Percentiles rank a stretch among this genome's conserved stretches.
These are phyloP conservation scores for Pseudopithomyces maydicus DNA, from an alignment of 2,329 filamentous ascomycete genomes.

Conservation along the genomic window DNA sequence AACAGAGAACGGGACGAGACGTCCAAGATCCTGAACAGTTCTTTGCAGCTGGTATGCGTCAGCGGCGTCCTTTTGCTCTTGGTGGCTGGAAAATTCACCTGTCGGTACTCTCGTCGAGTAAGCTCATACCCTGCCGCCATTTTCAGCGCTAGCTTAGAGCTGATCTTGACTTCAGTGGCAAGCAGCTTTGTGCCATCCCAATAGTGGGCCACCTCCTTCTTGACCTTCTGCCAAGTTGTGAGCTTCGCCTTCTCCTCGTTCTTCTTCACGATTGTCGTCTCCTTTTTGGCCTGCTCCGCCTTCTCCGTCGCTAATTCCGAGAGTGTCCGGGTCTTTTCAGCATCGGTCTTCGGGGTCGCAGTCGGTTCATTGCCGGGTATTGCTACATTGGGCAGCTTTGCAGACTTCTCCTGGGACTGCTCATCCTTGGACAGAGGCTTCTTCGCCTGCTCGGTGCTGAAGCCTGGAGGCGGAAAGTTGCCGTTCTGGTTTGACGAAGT, in stretches of 20 bases:
- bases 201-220: slow-evolving; percentile 92
- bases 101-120: slow-evolving; percentile 88
- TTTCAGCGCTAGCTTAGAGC: slow-evolving; percentile 86
- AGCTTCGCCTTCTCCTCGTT: slow-evolving; percentile 78
- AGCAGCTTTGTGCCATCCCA: slow-evolving; percentile 98
- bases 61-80: slow-evolving; percentile 7
- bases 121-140: slow-evolving; percentile 98
- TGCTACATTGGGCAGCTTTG: slow-evolving; percentile 38
- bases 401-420: slow-evolving; percentile 33
- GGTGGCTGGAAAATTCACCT: slow-evolving; percentile 52
- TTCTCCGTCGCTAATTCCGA: slow-evolving; percentile 69
- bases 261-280: slow-evolving; percentile 63
- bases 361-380: slow-evolving; percentile 48
- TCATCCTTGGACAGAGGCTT: slow-evolving; percentile 73
- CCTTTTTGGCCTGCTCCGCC: slow-evolving; percentile 51
- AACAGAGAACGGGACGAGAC: slow-evolving; percentile 92
- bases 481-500: slow-evolving; percentile 55
- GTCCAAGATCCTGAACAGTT: slow-evolving; percentile 90
- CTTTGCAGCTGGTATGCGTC: slow-evolving; percentile 66
- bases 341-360: slow-evolving; percentile 52
- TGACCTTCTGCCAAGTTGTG: slow-evolving; percentile 89
- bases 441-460: slow-evolving; percentile 88
- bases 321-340: slow-evolving; percentile 57
- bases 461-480: slow-evolving; percentile 80
- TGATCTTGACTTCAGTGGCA: slow-evolving; percentile 90